Conservation (phyloP, 2,329 filamentous ascomycete genomes). For the Trichoderma afroharzianum region DNA sequence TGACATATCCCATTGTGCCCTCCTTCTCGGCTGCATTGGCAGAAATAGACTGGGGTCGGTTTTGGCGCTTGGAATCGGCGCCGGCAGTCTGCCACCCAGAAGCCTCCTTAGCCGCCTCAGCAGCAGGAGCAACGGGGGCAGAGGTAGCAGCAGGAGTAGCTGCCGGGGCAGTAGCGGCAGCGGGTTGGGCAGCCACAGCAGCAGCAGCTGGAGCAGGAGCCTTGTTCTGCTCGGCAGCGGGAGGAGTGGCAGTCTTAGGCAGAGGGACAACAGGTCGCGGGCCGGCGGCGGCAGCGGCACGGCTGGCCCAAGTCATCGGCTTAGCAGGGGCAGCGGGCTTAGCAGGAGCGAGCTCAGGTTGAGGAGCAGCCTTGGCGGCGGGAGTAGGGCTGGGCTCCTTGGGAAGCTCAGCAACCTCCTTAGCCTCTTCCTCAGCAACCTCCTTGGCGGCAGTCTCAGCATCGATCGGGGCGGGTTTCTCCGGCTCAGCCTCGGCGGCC, state of each 20-base stretch:
- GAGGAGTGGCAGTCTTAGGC: slow-evolving; percentile 55
- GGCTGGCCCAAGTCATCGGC: slow-evolving; percentile 74
- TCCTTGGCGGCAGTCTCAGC: slow-evolving; percentile 51
- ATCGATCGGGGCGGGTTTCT: slow-evolving; percentile 35
- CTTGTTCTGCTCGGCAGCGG: slow-evolving; percentile 47
- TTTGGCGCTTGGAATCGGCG: slow-evolving; percentile 79
- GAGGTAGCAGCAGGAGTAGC: slow-evolving; percentile 38
- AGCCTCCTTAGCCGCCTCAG: slow-evolving; percentile 47
- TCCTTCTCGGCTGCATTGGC: slow-evolving; percentile 64
- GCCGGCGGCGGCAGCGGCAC: slow-evolving; percentile 56
- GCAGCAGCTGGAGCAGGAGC: slow-evolving; percentile 46
- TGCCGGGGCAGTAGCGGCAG: neutral
- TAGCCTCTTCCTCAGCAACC: slow-evolving; percentile 50
- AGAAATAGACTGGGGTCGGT: slow-evolving; percentile 65
- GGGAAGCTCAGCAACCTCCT: slow-evolving; percentile 61
- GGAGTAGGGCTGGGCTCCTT: slow-evolving; percentile 58
- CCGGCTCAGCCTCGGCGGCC: slow-evolving; percentile 36
- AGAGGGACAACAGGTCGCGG: slow-evolving; percentile 52
- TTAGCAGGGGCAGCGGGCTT: slow-evolving; percentile 49
- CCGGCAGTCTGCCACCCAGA: slow-evolving; percentile 81
- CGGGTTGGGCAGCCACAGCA: slow-evolving; percentile 31
- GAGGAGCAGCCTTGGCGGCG: slow-evolving; percentile 42
- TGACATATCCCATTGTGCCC: slow-evolving; percentile 82
- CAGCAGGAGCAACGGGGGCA: slow-evolving; percentile 31
- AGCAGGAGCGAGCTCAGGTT: slow-evolving; percentile 47